Base-by-base conservation (phyloP, 495 filamentous ascomycete species). In the Schizothecium vesticola region DNA sequence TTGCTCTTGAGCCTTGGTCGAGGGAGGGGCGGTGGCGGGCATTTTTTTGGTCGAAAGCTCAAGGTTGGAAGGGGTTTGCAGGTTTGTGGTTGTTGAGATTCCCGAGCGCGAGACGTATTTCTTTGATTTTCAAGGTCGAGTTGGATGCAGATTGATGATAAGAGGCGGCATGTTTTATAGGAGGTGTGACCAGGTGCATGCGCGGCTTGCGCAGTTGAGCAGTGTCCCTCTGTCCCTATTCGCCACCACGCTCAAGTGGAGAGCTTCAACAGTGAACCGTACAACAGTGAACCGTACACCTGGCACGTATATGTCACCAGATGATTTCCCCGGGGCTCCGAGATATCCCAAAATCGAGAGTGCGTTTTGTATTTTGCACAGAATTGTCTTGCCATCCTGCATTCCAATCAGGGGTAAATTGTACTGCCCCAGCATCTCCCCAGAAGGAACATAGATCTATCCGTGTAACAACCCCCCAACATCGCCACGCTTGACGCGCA, bases 141-240 rank as follows among this genome's bases (percentile, higher is more conserved):
- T 16, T 61, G 59, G 26, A 23, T 29, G 19, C n/a, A 26, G 22
- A 28, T 19, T 16, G 31, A 36, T 36, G 26, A 59, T 61, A 21
- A 60, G 23, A 22, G 28, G 26, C 19, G 28, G 16, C 22, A 21
- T 61, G 22, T 65, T 29, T 56, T 31, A 57, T 28, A n/a, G 31
- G 28, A 7, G 22, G 60, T 61, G 60, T 28, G 26, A 61, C 28
- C 28, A 28, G 22, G 22, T 36, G 60, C 28, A 22, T 61, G 28
- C 13, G 60, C 25, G 2, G 25, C 23, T 61, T 61, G 60, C 43
- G 43, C 26, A 61, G 60, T 61, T 59, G 26, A 61, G 31, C 60
- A 61, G 60, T 61, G 60, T 61, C 60, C 28, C 25, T 22, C 28
- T 61, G 60, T 61, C 60, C 28, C 25, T 22, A 61, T 61, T 61